Evolutionary conservation across 2,329 filamentous ascomycete genomes (phyloP).

Genomic region (Clonostachys rhizophaga): DNA sequence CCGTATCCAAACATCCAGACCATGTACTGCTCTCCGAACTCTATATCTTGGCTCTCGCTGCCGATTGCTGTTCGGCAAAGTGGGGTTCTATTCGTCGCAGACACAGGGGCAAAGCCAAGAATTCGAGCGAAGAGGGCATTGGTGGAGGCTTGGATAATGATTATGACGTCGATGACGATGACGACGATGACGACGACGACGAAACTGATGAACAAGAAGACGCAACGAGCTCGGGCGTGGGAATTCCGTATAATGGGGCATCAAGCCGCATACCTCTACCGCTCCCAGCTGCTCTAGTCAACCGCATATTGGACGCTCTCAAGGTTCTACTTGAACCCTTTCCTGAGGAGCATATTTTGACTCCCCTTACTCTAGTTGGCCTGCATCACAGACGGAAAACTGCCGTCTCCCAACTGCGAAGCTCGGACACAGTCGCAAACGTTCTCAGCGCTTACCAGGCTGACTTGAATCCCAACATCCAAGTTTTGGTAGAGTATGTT

Average conservation of each 20-base stretch:
- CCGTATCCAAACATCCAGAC: conserved; percentile 45
- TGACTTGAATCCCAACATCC: conserved; percentile 50
- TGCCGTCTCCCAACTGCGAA: conserved; percentile 21
- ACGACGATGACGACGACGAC: conserved; percentile 4
- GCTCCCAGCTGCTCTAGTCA: conserved; percentile 46
- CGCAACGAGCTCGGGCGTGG: conserved; percentile 8
- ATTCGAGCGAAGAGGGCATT: background rate
- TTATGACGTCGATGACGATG: conserved; percentile 1
- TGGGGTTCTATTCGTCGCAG: conserved; percentile 29
- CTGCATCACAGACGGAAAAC: conserved; percentile 33
- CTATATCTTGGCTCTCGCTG: conserved; percentile 57
- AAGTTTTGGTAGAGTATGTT: conserved; percentile 56
- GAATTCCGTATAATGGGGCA: conserved; percentile 1
- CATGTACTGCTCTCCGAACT: conserved; percentile 61
- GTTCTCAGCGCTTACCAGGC: conserved; percentile 15
- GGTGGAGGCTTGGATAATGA: background rate
- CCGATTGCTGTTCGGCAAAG: conserved; percentile 60
- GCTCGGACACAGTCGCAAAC: conserved; percentile 11
- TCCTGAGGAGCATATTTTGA: conserved; percentile 50
- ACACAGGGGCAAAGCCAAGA: no score
- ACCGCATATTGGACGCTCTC: conserved; percentile 48
- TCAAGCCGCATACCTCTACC: conserved; percentile 19
- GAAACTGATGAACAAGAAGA: conserved; percentile 5
- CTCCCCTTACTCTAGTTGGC: conserved; percentile 53
- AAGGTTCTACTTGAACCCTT: conserved; percentile 55